A percentile compares a stretch with the other conserved stretches of the same genome.
Evolutionary conservation across 345 rosid genomes (phyloP).

Genomic region (Lumnitzera racemosa): DNA sequence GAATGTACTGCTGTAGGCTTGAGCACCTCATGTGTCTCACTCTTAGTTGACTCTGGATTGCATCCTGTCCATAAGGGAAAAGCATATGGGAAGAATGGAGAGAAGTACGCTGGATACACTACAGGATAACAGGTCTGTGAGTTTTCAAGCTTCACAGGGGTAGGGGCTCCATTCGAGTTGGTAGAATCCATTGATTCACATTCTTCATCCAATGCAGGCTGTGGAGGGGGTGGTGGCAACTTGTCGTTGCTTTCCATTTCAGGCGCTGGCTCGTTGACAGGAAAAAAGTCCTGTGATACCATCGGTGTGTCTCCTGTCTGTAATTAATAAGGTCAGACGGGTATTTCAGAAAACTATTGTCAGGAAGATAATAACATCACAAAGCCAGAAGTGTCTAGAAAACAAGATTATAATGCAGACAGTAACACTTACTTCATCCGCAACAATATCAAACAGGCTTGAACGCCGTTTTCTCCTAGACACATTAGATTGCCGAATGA

Average conservation of each 20-base stretch:
- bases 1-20: conserved; percentile 82
- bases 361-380: not conserved
- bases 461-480: conserved; percentile 92
- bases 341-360: not conserved
- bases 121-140: conserved; percentile 48
- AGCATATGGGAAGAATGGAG: conserved; percentile 66
- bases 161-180: conserved; percentile 64
- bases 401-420: not conserved
- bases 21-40: conserved; percentile 56
- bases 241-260: conserved; percentile 39
- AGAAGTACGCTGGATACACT: conserved; percentile 62
- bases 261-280: conserved; percentile 24
- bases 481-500: conserved; percentile 76
- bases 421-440: conserved; percentile 61
- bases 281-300: conserved; percentile 49
- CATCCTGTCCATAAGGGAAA: conserved; percentile 65
- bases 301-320: conserved; percentile 55
- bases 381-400: not conserved
- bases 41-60: conserved; percentile 32
- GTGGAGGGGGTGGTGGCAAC: conserved; percentile 34
- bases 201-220: conserved; percentile 69
- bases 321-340: conserved; percentile 6
- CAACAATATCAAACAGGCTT: conserved; percentile 90
- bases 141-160: conserved; percentile 35
- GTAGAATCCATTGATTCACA: conserved; percentile 95